Evolutionary conservation across 139 green algal genomes (phyloP), one percentile per base, ranked within the genome.

Genomic region (Chlorella vulgaris): DNA sequence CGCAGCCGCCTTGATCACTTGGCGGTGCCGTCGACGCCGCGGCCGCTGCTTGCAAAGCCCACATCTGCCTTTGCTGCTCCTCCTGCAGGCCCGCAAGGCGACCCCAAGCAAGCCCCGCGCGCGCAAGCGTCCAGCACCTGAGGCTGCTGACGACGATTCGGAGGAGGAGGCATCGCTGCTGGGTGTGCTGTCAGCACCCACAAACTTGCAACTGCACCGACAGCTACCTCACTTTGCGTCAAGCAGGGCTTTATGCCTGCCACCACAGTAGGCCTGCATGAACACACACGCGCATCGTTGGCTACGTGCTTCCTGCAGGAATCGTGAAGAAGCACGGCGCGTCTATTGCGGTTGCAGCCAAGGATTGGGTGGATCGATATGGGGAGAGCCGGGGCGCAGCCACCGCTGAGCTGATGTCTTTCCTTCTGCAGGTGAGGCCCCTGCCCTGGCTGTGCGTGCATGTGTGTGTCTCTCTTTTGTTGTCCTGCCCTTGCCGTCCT

Each of bases 311-410:
- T 53, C 26, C 7, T 38, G 53, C 78, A 81, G 79, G 76, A 33
- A 69, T 84, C 6, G 69, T 78, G 43, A 76, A 81, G 38, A 60
- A 84, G n/a, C 47, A 82, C 31, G 42, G 63, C 33, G 43, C 47
- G 3, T 39, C 71, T 28, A 84, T 88, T 15, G 31, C 55, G 4
- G 50, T 80, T 26, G 80, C 81, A n/a, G 76, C 74, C 26, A 88
- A 93, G 88, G 88, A 91, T 35, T 95, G 91, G 91, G 84, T 91
- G 31, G 76, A 90, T 28, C 69, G 82, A 1, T 95, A 93, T 69
- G 53, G 74, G 58, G 61, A 62, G 1, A 35, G 89, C 70, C 74
- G 82, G 28, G 39, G 77, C 3, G 61, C 62, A 7, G 90, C 87
- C 35, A 88, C 85, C 0, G 90, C 89, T 8, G 92, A 94, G 84